Percentiles rank a stretch among this genome's conserved stretches.
These are phyloP conservation scores for Hericium erinaceus DNA, from an alignment of 768 basidiomycete species.

Conservation along the genomic window DNA sequence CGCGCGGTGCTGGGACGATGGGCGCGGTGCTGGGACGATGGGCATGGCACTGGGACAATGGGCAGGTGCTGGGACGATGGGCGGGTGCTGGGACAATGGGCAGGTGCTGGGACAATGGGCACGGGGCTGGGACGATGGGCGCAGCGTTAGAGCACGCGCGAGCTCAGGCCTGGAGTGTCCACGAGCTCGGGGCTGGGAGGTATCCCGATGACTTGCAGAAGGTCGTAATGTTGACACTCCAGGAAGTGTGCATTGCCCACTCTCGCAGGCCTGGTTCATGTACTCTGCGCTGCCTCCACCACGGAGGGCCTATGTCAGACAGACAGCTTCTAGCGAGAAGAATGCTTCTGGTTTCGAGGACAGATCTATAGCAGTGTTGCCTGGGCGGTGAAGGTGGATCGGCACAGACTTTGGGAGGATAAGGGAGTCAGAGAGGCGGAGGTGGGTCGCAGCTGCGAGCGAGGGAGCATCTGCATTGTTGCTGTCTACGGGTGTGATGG, in stretches of 20 bases:
- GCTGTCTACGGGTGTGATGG: slow-evolving; percentile 1
- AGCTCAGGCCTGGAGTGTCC: no score
- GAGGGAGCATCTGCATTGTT: slow-evolving; percentile 30
- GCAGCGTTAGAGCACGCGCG: no score
- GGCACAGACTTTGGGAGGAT: slow-evolving; percentile 63
- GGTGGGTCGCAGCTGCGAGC: slow-evolving; percentile 49
- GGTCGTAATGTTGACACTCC: slow-evolving; percentile 8
- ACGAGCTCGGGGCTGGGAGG: no score
- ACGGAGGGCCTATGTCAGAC: slow-evolving; percentile 72
- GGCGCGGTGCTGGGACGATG: no score
- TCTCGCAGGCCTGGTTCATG: slow-evolving; percentile 74
- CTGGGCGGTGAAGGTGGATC: slow-evolving; percentile 73
- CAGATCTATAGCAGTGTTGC: slow-evolving; percentile 32
- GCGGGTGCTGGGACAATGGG: no score
- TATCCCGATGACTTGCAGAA: slow-evolving; percentile 9
- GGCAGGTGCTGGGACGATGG: no score
- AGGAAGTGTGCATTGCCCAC: slow-evolving; percentile 27
- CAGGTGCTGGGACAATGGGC: no score
- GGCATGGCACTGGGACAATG: no score
- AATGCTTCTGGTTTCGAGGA: slow-evolving; percentile 39
- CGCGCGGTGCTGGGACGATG: no score
- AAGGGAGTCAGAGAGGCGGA: slow-evolving; percentile 44
- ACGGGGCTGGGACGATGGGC: no score
- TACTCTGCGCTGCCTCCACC: slow-evolving; percentile 78
- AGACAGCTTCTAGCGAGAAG: slow-evolving; percentile 73